Percentiles rank a stretch among this genome's conserved stretches.
These are phyloP conservation scores for Fraxinus nigra DNA, from an alignment of 305 asterid species.

Conservation along the genomic window DNA sequence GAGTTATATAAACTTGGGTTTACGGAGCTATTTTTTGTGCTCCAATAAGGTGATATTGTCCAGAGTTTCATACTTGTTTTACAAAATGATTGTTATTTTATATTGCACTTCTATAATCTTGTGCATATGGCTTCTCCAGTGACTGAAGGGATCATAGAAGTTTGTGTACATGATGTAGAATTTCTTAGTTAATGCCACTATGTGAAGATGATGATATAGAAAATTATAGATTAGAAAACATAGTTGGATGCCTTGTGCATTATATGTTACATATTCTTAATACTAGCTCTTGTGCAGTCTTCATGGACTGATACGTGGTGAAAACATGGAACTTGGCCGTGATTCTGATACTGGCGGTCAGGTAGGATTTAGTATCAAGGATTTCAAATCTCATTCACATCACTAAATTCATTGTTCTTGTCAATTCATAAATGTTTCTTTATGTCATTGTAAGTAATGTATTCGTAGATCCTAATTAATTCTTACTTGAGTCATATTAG, in stretches of 20 bases:
- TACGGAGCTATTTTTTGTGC: background rate
- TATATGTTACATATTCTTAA: constrained; percentile 23
- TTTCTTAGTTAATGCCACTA: background rate
- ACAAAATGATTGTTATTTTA: background rate
- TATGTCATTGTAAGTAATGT: background rate
- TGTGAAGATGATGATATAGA: background rate
- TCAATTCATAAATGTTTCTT: constrained; percentile 3
- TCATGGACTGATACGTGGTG: constrained; percentile 98
- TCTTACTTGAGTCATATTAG: constrained; percentile 3
- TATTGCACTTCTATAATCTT: constrained; percentile 11
- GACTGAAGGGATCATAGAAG: constrained; percentile 5
- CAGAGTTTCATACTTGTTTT: background rate
- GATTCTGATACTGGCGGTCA: constrained; percentile 99
- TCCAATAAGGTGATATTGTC: background rate
- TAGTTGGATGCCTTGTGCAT: constrained; percentile 15
- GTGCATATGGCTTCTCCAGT: constrained; percentile 7
- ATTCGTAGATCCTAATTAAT: background rate
- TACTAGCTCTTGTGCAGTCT: constrained; percentile 49
- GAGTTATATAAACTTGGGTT: background rate
- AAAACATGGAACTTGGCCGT: constrained; percentile 99
- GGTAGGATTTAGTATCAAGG: constrained; percentile 43
- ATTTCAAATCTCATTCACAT: background rate
- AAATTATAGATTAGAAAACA: background rate
- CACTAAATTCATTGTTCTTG: background rate
- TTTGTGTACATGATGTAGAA: background rate